Percentiles rank a stretch among this genome's conserved stretches.
Conservation (phyloP, 371 early-diverging fungal genomes). For the Syncephalastrum racemosum region DNA sequence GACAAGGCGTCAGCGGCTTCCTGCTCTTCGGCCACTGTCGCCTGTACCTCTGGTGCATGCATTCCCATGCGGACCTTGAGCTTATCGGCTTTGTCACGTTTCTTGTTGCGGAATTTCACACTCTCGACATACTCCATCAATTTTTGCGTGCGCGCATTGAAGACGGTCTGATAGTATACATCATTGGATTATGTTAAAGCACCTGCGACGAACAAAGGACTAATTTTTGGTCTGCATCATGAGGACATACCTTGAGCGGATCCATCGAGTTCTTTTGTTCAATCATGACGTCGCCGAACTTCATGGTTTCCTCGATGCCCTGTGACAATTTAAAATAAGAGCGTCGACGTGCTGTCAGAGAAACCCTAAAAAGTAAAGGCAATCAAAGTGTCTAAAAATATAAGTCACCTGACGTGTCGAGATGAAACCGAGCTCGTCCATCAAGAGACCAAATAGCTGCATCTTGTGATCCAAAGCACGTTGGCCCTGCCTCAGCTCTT, state of each 20-base stretch:
- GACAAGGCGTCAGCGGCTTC: conserved; percentile 22
- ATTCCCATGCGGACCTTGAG: conserved; percentile 48
- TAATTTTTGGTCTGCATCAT: background rate
- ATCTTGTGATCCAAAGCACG: conserved; percentile 54
- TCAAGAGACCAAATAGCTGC: conserved; percentile 59
- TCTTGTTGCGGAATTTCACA: conserved; percentile 48
- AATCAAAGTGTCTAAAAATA: too few relatives aligned
- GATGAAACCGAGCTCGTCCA: conserved; percentile 57
- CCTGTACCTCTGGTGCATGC: conserved; percentile 40
- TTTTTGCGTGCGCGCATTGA: conserved; percentile 56
- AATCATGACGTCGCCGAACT: conserved; percentile 58
- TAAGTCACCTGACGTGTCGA: conserved; percentile 45
- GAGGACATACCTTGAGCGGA: conserved; percentile 41
- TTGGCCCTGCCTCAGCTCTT: conserved; percentile 47
- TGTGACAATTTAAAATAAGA: conserved; percentile 1
- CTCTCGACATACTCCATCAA: conserved; percentile 59
- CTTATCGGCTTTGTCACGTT: conserved; percentile 46
- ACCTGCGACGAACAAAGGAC: background rate
- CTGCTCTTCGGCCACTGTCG: conserved; percentile 49
- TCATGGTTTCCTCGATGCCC: conserved; percentile 54
- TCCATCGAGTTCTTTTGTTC: conserved; percentile 60
- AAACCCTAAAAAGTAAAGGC: too few relatives aligned
- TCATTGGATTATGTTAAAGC: conserved; percentile 1
- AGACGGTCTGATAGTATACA: conserved; percentile 29
- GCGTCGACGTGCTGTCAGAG: background rate